Conservation (phyloP, 2,329 filamentous ascomycete species). For the Claviceps sorghi region DNA sequence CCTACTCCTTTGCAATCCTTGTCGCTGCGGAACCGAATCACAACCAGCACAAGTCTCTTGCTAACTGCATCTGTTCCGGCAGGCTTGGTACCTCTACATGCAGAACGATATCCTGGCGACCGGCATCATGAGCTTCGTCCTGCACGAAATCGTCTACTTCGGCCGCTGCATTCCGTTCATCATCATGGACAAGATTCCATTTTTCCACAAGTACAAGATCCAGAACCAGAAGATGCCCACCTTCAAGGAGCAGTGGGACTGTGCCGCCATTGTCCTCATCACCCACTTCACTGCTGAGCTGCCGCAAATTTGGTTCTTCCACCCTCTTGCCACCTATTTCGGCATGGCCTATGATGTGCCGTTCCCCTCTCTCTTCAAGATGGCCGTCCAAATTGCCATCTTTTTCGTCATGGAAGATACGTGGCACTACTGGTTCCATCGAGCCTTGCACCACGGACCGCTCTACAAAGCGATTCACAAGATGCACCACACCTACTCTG, state of each 20-base stretch:
- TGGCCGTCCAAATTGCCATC: constrained; percentile 78
- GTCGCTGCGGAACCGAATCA: neutral
- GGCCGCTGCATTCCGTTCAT: constrained; percentile 84
- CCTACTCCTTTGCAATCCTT: constrained; percentile 13
- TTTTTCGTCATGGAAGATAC: constrained; percentile 94
- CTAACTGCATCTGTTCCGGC: neutral
- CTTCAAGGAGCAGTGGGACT: constrained; percentile 86
- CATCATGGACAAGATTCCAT: constrained; percentile 75
- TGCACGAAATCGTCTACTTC: constrained; percentile 94
- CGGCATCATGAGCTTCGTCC: constrained; percentile 89
- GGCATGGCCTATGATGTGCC: constrained; percentile 79
- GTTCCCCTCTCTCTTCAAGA: constrained; percentile 73
- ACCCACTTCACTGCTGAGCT: constrained; percentile 97
- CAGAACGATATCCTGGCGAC: constrained; percentile 94
- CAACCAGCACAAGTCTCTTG: neutral
- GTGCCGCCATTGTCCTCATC: constrained; percentile 80
- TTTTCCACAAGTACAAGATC: constrained; percentile 88
- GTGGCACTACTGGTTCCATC: constrained; percentile 98
- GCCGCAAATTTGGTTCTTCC: constrained; percentile 98
- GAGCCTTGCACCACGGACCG: constrained; percentile 81
- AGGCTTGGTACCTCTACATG: constrained; percentile 94
- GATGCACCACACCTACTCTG: constrained; percentile 97
- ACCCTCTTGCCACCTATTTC: constrained; percentile 85
- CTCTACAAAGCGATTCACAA: constrained; percentile 97
- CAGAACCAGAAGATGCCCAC: constrained; percentile 83